phyloP scores from a whole-genome alignment of 495 filamentous ascomycete species.

The Xylaria grammica region DNA sequence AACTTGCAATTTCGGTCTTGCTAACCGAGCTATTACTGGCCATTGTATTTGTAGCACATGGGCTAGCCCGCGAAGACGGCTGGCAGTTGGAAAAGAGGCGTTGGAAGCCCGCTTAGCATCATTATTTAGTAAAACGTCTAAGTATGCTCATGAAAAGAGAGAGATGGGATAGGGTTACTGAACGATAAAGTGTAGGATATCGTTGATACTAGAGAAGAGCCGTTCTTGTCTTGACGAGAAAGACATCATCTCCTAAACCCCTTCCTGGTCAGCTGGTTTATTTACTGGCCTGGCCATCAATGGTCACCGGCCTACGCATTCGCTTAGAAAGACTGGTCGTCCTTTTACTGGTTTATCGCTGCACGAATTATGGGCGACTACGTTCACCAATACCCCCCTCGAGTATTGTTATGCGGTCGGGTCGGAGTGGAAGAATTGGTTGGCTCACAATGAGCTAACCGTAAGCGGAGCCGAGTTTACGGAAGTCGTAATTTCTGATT shows the following conservation, averaged over 20 bases:
- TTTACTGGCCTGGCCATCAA: background rate
- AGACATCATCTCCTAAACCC: background rate
- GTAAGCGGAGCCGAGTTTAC: slow-evolving; percentile 21
- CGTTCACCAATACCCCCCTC: slow-evolving; percentile 5
- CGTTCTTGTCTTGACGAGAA: background rate
- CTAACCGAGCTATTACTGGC: background rate
- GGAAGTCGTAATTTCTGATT: slow-evolving; percentile 12
- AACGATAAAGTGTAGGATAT: background rate
- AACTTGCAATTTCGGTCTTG: slow-evolving; percentile 7
- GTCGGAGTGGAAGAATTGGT: slow-evolving; percentile 9
- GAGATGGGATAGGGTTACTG: background rate
- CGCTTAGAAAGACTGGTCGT: background rate
- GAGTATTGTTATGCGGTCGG: slow-evolving; percentile 2
- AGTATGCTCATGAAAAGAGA: no score
- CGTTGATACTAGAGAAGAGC: background rate
- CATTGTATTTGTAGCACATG: background rate
- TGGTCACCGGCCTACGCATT: background rate
- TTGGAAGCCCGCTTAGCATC: background rate
- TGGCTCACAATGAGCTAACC: slow-evolving; percentile 10
- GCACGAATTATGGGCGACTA: slow-evolving; percentile 16
- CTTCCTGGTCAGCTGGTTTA: background rate
- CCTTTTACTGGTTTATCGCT: slow-evolving; percentile 6
- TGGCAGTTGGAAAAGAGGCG: slow-evolving; percentile 1
- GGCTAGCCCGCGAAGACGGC: no score
- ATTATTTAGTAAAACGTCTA: background rate